These are phyloP conservation scores for Allomyces arbusculus DNA, from an alignment of 192 early-diverging fungal species.

Conservation along the genomic window DNA sequence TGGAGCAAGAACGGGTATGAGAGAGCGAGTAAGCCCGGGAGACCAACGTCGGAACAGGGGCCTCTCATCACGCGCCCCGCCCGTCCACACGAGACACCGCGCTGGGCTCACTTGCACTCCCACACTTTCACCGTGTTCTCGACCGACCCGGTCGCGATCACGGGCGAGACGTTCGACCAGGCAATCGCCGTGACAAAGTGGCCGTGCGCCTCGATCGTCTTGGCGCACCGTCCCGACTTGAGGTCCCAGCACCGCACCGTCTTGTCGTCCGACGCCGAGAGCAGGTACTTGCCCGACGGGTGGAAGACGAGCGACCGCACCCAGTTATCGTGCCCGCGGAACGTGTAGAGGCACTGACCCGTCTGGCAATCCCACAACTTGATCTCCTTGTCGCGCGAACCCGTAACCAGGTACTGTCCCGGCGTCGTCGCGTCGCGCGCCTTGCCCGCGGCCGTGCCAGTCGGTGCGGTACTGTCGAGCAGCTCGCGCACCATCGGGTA, in stretches of 20 bases:
- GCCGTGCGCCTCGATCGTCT: constrained; percentile 59
- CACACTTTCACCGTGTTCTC: constrained; percentile 60
- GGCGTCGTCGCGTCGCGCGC: constrained; percentile 7
- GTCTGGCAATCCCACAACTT: constrained; percentile 60
- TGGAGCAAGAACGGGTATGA: constrained; percentile 4
- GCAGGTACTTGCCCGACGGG: constrained; percentile 57
- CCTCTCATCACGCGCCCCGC: background rate
- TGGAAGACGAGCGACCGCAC: constrained; percentile 67
- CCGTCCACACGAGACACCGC: background rate
- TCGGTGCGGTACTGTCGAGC: constrained; percentile 28
- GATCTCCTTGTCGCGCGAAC: constrained; percentile 77
- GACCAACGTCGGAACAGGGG: background rate
- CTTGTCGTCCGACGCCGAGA: constrained; percentile 79
- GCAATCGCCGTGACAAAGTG: constrained; percentile 81
- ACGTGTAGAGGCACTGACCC: constrained; percentile 47
- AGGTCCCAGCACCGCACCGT: constrained; percentile 79
- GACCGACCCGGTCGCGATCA: constrained; percentile 72
- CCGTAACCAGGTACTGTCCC: constrained; percentile 56
- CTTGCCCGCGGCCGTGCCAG: background rate
- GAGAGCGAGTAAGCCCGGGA: constrained; percentile 1
- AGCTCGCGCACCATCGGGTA: constrained; percentile 48
- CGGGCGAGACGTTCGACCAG: constrained; percentile 36
- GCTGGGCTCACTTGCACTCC: constrained; percentile 30
- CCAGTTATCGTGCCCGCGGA: constrained; percentile 87
- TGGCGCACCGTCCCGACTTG: constrained; percentile 54